Evolutionary conservation across 129 eudicot genomes (phyloP).

Genomic region (Saposhnikovia divaricata): DNA sequence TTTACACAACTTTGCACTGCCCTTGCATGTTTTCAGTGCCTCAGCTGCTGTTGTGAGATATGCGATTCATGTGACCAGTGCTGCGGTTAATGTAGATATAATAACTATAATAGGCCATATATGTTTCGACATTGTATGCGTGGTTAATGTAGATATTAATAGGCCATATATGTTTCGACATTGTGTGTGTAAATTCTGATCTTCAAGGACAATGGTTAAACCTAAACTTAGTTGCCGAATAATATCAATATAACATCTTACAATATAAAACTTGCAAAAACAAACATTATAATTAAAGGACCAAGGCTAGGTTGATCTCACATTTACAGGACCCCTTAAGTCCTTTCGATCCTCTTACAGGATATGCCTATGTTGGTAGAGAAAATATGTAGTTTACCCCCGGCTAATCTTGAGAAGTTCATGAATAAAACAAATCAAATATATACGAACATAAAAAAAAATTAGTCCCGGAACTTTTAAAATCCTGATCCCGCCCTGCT

Average conservation of each 20-base stretch:
- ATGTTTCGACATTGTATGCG: background rate
- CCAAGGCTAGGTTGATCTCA: background rate
- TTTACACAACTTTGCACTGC: slow-evolving; percentile 66
- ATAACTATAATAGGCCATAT: background rate
- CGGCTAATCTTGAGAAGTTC: no score
- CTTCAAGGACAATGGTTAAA: background rate
- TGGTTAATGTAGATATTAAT: background rate
- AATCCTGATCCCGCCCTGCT: no score
- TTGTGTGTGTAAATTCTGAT: background rate
- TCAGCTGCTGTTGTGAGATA: slow-evolving; percentile 62
- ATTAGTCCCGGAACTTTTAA: no score
- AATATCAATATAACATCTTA: no score
- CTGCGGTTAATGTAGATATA: slow-evolving; percentile 9
- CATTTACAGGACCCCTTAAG: background rate
- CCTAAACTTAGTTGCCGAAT: background rate
- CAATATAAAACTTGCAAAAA: no score
- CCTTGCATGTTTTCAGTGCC: slow-evolving; percentile 78
- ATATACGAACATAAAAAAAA: no score
- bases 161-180: background rate
- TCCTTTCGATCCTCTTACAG: background rate
- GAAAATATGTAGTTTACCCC: no score
- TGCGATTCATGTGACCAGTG: slow-evolving; percentile 42
- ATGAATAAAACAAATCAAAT: no score
- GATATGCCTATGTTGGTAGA: background rate
- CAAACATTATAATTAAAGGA: no score